Conservation (phyloP, 441 rosid genomes). For the Populus tomentosa region DNA sequence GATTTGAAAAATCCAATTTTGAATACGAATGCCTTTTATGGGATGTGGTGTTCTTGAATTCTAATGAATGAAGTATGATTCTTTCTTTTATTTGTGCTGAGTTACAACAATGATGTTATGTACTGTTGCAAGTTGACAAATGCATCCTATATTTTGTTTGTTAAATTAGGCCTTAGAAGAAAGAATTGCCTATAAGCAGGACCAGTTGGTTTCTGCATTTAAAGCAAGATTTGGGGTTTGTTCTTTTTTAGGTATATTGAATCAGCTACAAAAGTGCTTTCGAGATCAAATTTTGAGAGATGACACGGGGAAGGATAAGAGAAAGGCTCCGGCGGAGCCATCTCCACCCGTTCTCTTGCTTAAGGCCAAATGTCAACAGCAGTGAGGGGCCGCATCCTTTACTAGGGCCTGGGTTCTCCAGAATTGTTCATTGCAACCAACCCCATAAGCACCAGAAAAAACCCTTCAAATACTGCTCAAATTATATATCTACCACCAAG, state of each 20-base stretch:
- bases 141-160: slow-evolving; percentile 12
- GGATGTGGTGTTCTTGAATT: no score
- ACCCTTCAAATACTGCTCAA: slow-evolving; percentile 70
- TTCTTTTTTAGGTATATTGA: slow-evolving; percentile 19
- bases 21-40: no score
- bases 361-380: slow-evolving; percentile 49
- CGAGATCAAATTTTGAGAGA: slow-evolving; percentile 26
- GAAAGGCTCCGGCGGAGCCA: slow-evolving; percentile 69
- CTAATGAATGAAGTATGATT: no score
- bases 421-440: slow-evolving; percentile 75
- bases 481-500: slow-evolving; percentile 86
- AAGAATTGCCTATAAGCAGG: slow-evolving; percentile 15
- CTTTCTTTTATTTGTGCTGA: slow-evolving; percentile 1
- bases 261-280: slow-evolving; percentile 13
- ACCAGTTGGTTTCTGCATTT: slow-evolving; percentile 15
- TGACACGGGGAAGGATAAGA: slow-evolving; percentile 68
- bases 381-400: slow-evolving; percentile 53
- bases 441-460: slow-evolving; percentile 71
- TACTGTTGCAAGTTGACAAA: slow-evolving; percentile 9
- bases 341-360: slow-evolving; percentile 78
- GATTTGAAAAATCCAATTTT: no score
- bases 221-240: slow-evolving; percentile 19
- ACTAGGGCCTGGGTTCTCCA: slow-evolving; percentile 64
- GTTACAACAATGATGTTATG: background rate
- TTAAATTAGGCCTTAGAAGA: slow-evolving; percentile 25